phyloP scores from a whole-genome alignment of 2,329 filamentous ascomycete genomes.

The Diplodia intermedia region DNA sequence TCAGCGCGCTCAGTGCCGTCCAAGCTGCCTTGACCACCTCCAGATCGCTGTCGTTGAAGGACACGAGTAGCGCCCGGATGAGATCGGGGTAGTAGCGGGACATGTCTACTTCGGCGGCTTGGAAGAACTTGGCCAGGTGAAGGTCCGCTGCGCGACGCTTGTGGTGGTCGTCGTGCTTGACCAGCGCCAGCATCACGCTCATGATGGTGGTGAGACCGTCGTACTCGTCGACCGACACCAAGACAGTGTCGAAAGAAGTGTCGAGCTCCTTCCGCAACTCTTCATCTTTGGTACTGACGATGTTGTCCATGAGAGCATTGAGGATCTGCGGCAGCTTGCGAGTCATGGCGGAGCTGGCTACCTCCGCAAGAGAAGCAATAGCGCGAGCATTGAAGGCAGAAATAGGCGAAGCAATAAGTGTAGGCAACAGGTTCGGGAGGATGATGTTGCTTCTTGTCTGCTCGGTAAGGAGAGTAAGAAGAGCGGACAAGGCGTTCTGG shows the following conservation, averaged over 20 bases:
- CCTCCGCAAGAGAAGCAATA: conserved; percentile 88
- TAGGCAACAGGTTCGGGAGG: conserved; percentile 92
- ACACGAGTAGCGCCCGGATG: conserved; percentile 85
- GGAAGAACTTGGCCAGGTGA: conserved; percentile 87
- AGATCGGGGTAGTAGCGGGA: conserved; percentile 96
- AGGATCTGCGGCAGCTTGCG: conserved; percentile 87
- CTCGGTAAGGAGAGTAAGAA: conserved; percentile 93
- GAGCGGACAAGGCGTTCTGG: conserved; percentile 88
- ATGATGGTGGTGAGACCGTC: conserved; percentile 96
- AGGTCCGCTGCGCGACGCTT: conserved; percentile 78
- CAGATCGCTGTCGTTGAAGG: conserved; percentile 85
- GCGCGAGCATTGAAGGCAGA: conserved; percentile 94
- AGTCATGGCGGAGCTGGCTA: conserved; percentile 90
- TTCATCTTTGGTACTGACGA: conserved; percentile 79
- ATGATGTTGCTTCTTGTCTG: conserved; percentile 95
- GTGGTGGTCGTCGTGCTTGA: conserved; percentile 91
- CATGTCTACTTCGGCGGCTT: conserved; percentile 81
- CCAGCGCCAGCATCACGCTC: conserved; percentile 85
- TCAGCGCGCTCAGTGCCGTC: conserved; percentile 85
- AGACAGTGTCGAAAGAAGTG: conserved; percentile 83
- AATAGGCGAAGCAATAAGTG: conserved; percentile 87
- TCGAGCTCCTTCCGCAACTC: conserved; percentile 75
- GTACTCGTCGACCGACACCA: conserved; percentile 92
- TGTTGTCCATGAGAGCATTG: conserved; percentile 92
- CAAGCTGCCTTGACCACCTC: conserved; percentile 90